Evolutionary conservation across 148 eudicot species (phyloP).

Genomic region (Diospyros lotus): DNA sequence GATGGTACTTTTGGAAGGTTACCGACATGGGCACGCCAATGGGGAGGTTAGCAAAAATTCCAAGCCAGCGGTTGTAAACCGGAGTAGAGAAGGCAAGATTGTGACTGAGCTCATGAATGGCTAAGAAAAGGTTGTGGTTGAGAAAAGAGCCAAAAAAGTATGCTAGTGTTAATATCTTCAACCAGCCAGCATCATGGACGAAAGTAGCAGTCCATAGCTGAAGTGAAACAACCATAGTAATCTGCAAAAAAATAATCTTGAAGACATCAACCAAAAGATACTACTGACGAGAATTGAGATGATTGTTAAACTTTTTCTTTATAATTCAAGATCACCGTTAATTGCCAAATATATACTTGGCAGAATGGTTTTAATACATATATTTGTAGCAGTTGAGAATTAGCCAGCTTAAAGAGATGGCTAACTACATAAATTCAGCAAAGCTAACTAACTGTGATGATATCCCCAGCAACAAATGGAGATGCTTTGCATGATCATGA

Average conservation of each 20-base stretch:
- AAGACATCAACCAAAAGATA: background rate
- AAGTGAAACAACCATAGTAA: slow-evolving; percentile 56
- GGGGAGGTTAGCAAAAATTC: slow-evolving; percentile 92
- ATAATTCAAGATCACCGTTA: too few species aligned
- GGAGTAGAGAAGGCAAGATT: slow-evolving; percentile 93
- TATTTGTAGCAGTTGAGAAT: background rate
- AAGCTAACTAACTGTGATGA: background rate
- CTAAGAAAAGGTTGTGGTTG: slow-evolving; percentile 96
- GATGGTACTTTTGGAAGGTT: slow-evolving; percentile 96
- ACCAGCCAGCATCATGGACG: slow-evolving; percentile 45
- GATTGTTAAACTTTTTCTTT: background rate
- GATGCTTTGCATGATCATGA: background rate
- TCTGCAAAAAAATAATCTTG: slow-evolving; percentile 40
- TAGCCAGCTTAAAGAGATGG: background rate
- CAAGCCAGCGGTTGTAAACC: slow-evolving; percentile 81
- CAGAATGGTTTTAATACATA: background rate
- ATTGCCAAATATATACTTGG: too few species aligned
- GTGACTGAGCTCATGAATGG: slow-evolving; percentile 93
- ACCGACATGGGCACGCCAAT: slow-evolving; percentile 93
- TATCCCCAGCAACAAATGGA: background rate
- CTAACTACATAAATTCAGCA: background rate
- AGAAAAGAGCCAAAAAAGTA: slow-evolving; percentile 90
- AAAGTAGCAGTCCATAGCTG: slow-evolving; percentile 86
- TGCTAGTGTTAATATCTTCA: slow-evolving; percentile 53
- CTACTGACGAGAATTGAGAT: background rate